Evolutionary conservation across 495 filamentous ascomycete genomes (phyloP).

Genomic region (Penicillium pulvis): DNA sequence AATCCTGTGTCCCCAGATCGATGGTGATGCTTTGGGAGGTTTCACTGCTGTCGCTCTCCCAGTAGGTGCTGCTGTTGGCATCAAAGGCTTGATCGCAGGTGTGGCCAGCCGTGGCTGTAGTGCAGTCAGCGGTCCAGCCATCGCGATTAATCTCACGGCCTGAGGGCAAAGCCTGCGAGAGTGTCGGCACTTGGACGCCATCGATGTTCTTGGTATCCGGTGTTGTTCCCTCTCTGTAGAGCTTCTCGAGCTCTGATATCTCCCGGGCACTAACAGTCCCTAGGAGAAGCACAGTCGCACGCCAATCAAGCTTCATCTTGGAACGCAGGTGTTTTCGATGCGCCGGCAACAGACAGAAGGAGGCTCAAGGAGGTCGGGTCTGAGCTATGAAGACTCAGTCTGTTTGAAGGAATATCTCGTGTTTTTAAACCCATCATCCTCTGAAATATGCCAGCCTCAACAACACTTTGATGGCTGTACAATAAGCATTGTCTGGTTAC

Average conservation of each 20-base stretch:
- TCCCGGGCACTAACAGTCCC: conserved; percentile 1
- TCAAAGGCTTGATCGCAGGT: conserved; percentile 9
- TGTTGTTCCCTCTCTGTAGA: conserved; percentile 8
- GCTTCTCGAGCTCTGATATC: conserved; percentile 1
- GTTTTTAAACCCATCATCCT: not conserved
- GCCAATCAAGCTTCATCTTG: conserved; percentile 9
- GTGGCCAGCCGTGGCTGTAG: not conserved
- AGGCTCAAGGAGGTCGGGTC: not conserved
- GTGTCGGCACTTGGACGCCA: conserved; percentile 5
- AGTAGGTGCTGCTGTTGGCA: conserved; percentile 2
- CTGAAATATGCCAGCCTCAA: not conserved
- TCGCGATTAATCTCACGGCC: not conserved
- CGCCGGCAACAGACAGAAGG: not conserved
- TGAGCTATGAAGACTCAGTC: not conserved
- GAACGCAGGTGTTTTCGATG: not conserved
- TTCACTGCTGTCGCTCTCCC: conserved; percentile 3
- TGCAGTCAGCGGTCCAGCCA: conserved; percentile 3
- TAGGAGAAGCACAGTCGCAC: not conserved
- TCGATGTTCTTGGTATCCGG: conserved; percentile 4
- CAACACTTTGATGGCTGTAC: not conserved
- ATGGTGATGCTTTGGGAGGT: conserved; percentile 8
- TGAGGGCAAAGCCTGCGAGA: conserved; percentile 9
- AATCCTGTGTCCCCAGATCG: conserved; percentile 2
- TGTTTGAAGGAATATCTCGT: not conserved
- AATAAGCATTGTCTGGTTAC: not conserved